Percentiles rank a stretch among this genome's conserved stretches.
Conservation (phyloP, 495 filamentous ascomycete genomes). For the Entonaema liquescens region DNA sequence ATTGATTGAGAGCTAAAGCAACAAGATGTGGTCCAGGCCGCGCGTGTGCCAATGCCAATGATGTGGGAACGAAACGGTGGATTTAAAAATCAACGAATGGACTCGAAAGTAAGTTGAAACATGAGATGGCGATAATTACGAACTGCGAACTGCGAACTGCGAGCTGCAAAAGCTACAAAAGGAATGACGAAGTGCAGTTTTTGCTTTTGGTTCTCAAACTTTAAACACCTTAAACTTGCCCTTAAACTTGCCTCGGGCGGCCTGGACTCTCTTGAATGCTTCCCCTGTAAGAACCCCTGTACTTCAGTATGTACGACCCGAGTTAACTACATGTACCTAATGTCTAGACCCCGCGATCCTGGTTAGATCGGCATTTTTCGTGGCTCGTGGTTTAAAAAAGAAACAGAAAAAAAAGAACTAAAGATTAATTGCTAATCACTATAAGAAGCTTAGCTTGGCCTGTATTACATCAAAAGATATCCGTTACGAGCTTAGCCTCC, state of each 20-base stretch:
- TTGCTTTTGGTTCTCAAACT: constrained; percentile 25
- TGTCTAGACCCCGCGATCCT: constrained; percentile 23
- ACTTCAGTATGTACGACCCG: neutral
- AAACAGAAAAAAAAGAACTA: neutral
- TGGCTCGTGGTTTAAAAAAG: neutral
- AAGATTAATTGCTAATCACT: neutral
- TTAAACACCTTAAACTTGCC: constrained; percentile 16
- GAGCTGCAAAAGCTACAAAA: too few species aligned
- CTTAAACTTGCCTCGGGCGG: constrained; percentile 16
- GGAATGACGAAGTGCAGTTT: constrained; percentile 33
- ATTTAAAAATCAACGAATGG: constrained; percentile 7
- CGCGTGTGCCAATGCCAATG: neutral
- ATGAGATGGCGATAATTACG: constrained; percentile 26
- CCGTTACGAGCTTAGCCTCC: neutral
- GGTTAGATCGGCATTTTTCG: constrained; percentile 32
- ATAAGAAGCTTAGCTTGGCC: neutral
- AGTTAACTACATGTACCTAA: neutral
- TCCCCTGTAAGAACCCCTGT: neutral
- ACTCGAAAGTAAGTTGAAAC: constrained; percentile 11
- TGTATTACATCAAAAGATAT: neutral
- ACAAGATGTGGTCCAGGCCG: constrained; percentile 1
- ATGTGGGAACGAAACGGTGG: neutral
- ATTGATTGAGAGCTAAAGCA: constrained; percentile 11
- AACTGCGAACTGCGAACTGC: neutral
- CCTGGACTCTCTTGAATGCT: constrained; percentile 6